Evolutionary conservation across 805 yeast genomes (phyloP), one percentile per base, ranked within the genome.

Genomic region (Groenewaldozyma salmanticensis): DNA sequence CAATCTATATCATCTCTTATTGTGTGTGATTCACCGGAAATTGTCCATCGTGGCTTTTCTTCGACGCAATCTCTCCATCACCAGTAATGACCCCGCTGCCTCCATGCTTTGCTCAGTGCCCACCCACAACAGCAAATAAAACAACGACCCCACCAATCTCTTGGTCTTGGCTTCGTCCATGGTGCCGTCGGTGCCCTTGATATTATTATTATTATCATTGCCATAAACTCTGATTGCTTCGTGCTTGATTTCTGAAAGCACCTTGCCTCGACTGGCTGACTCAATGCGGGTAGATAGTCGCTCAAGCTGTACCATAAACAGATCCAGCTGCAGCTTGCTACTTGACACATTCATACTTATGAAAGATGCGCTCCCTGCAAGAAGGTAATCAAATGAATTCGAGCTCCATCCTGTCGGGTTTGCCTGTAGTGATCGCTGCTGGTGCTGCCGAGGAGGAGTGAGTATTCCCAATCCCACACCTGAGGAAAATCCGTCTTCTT

Each of bases 301-400:
- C 31, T 56, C 61, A 16, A 58, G 38, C 38, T 58, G 59, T 16
- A 53, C 55, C 3, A 52, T 47, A 35, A 55, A 54, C 15, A 59
- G 48, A 4, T 61, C 61, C 40, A 58, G 47, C 46, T 58, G 61
- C 33, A 58, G 47, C 2, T 60, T 50, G 29, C 48, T 53, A 33
- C 29, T 24, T 13, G 29, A 24, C 11, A 50, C 34, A 13, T 24
- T 24, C 29, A 24, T 24, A 13, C 13, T 24, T 24, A 7, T 24
- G 29, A 24, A 24, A 24, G 29, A 24, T 13, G 29, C 29, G 13
- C 11, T 9, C 13, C 29, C 29, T 13, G 29, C 29, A 9, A 24
- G 29, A 7, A 24, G 29, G 13, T 24, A 24, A 9, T 7, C 29
- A 24, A 24, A 24, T 7, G 11, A 9, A 24, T 24, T 24, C 11